Conservation (phyloP, 78 protist species). For the Dictyostelium purpureum region DNA sequence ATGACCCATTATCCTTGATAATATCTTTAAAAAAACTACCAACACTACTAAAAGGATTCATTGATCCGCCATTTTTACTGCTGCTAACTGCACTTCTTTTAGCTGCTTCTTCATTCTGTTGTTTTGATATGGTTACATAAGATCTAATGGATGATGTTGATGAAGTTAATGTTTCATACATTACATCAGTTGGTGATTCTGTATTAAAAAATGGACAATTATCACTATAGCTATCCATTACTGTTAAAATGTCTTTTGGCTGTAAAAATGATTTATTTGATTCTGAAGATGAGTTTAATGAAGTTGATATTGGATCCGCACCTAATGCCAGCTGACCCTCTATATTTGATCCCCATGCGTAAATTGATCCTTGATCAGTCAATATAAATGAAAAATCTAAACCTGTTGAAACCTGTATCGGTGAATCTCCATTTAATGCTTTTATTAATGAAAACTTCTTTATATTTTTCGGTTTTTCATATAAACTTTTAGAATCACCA, state of each 20-base stretch:
- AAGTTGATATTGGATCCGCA: too few relatives aligned
- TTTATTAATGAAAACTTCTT: slow-evolving; percentile 54
- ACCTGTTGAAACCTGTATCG: slow-evolving; percentile 12
- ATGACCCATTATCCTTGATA: too few relatives aligned
- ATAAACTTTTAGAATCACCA: slow-evolving; percentile 31
- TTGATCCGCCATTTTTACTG: not conserved
- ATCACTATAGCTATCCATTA: too few relatives aligned
- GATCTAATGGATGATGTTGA: slow-evolving; percentile 18
- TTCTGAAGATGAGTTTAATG: too few relatives aligned
- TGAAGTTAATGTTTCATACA: not conserved
- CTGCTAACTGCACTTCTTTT: not conserved
- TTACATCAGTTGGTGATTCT: not conserved
- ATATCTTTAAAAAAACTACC: not conserved
- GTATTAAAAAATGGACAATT: too few relatives aligned
- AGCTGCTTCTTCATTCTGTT: not conserved
- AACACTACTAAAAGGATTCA: slow-evolving; percentile 3
- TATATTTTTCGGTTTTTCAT: not conserved
- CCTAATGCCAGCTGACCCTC: slow-evolving; percentile 55
- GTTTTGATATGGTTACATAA: not conserved
- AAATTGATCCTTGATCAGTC: slow-evolving; percentile 41
- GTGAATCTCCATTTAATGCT: slow-evolving; percentile 4
- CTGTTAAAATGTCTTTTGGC: too few relatives aligned
- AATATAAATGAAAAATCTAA: slow-evolving; percentile 38
- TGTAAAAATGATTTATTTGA: too few relatives aligned
- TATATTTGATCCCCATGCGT: slow-evolving; percentile 30